phyloP scores from a whole-genome alignment of 495 filamentous ascomycete genomes.

The Lophiostoma macrostomum region DNA sequence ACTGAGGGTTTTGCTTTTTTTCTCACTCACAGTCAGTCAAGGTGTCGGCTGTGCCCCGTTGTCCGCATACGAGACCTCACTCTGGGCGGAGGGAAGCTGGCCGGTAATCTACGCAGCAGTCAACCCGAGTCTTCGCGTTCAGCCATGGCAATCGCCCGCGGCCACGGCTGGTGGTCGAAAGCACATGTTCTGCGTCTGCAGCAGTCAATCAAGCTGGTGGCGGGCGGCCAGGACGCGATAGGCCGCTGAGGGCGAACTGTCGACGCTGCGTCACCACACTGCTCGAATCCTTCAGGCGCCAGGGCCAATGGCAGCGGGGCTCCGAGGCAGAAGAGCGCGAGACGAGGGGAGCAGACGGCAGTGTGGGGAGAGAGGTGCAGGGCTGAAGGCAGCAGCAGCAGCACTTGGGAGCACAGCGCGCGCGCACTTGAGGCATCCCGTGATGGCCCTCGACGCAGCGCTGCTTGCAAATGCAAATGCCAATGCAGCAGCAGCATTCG shows the following conservation, averaged over 20 bases:
- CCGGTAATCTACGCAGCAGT: constrained; percentile 1
- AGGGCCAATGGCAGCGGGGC: not conserved
- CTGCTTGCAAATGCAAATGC: no score
- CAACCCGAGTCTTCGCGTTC: not conserved
- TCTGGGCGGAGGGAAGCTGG: not conserved
- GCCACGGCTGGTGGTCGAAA: not conserved
- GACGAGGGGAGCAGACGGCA: not conserved
- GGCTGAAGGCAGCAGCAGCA: not conserved
- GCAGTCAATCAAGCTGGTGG: not conserved
- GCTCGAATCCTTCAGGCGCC: not conserved
- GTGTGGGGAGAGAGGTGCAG: no score
- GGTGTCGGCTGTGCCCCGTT: not conserved
- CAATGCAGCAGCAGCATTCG: no score
- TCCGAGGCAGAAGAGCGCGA: not conserved
- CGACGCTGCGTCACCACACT: constrained; percentile 23
- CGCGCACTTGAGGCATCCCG: no score
- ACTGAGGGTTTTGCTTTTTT: constrained; percentile 1
- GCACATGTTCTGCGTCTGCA: not conserved
- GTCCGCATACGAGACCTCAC: constrained; percentile 15
- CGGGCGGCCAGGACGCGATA: not conserved
- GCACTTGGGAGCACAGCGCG: no score
- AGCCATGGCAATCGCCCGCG: not conserved
- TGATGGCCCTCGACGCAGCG: no score
- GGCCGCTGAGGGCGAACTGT: not conserved
- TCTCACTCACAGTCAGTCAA: not conserved